A percentile compares a stretch with the other conserved stretches of the same genome.
Evolutionary conservation across 2,329 filamentous ascomycete species (phyloP).

Genomic region (Arachnomyces sp.): DNA sequence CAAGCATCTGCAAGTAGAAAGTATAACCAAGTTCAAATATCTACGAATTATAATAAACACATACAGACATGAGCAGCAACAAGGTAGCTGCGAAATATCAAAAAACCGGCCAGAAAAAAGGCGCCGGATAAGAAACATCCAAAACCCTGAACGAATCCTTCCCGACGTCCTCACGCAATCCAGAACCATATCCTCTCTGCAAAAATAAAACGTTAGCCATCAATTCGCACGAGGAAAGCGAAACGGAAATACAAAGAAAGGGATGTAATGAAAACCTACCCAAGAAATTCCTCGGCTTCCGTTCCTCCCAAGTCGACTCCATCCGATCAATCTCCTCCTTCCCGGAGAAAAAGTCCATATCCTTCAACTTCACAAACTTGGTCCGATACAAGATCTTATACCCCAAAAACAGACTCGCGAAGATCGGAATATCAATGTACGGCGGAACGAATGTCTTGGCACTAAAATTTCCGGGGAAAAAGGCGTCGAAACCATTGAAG

Average conservation of each 20-base stretch:
- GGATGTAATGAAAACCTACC: constrained; percentile 10
- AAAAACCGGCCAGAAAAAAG: no score
- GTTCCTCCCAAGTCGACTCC: constrained; percentile 23
- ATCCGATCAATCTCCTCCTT: constrained; percentile 19
- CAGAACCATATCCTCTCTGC: constrained; percentile 29
- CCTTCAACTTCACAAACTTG: constrained; percentile 11
- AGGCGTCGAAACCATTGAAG: constrained; percentile 52
- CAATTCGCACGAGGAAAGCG: neutral
- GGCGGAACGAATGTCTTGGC: constrained; percentile 13
- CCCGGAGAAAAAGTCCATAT: constrained; percentile 30
- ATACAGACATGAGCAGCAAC: no score
- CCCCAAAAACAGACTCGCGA: constrained; percentile 12
- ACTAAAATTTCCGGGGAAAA: constrained; percentile 16
- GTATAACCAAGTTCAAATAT: no score
- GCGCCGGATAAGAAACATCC: no score
- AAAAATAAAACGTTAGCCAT: neutral
- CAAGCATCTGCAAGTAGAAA: no score
- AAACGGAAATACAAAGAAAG: neutral
- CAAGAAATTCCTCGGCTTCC: constrained; percentile 23
- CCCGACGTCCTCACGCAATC: no score
- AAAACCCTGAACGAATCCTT: no score
- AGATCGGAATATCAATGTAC: constrained; percentile 17
- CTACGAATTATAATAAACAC: no score
- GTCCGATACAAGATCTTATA: constrained; percentile 10
- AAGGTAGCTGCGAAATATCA: no score